These are phyloP conservation scores for Quercus lobata DNA, from an alignment of 331 rosid species.

Conservation along the genomic window DNA sequence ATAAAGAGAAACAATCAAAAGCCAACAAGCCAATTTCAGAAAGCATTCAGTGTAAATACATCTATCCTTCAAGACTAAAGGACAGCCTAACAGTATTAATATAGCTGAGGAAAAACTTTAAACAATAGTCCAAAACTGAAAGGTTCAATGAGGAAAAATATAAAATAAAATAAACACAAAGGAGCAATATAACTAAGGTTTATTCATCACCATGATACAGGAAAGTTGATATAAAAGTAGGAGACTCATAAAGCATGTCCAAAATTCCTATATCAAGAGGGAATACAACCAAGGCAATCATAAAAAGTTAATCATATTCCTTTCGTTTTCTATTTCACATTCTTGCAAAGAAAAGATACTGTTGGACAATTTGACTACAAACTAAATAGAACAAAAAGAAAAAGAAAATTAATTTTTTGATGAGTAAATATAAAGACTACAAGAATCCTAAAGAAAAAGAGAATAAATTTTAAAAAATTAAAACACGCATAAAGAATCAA, in stretches of 20 bases:
- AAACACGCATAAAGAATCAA: neutral
- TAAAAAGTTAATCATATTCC: neutral
- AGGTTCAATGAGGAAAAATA: neutral
- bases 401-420: neutral
- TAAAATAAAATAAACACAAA: constrained; percentile 5
- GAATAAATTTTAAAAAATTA: neutral
- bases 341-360: neutral
- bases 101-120: neutral
- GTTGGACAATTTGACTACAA: neutral
- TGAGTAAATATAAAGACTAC: too few species aligned
- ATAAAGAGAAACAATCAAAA: neutral
- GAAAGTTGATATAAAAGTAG: neutral
- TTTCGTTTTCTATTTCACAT: neutral
- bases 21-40: constrained; percentile 5
- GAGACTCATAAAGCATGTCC: neutral
- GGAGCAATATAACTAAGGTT: neutral
- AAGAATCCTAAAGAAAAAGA: too few species aligned
- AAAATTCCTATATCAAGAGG: constrained; percentile 8
- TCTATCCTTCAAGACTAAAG: neutral
- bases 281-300: neutral
- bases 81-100: constrained; percentile 6
- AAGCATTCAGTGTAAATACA: constrained; percentile 14
- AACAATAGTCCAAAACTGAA: neutral
- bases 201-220: constrained; percentile 9
- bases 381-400: neutral